Percentiles rank a stretch among this genome's conserved stretches.
These are phyloP conservation scores for Arbutus unedo DNA, from an alignment of 148 eudicot genomes.

Conservation along the genomic window DNA sequence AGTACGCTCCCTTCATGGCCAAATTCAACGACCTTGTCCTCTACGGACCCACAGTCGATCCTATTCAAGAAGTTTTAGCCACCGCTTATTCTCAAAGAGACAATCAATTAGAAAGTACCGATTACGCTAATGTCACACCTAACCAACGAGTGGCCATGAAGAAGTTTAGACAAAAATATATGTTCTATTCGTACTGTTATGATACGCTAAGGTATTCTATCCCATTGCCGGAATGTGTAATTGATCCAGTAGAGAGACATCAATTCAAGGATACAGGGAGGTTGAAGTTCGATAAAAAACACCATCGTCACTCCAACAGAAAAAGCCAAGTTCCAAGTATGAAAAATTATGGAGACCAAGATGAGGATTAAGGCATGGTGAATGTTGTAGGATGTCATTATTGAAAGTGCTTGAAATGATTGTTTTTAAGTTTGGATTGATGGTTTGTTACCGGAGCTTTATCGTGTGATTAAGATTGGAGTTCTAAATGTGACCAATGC, in stretches of 20 bases:
- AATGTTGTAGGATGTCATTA: not conserved
- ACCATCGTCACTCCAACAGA: constrained; percentile 19
- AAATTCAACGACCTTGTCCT: constrained; percentile 41
- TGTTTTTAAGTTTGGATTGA: not conserved
- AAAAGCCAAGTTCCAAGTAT: constrained; percentile 21
- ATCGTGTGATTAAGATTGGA: not conserved
- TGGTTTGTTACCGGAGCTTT: not conserved
- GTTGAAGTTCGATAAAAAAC: constrained; percentile 24
- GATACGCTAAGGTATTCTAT: constrained; percentile 36
- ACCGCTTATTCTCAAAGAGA: constrained; percentile 14
- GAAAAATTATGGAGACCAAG: constrained; percentile 29
- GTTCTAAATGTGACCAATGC: not conserved
- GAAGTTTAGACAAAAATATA: constrained; percentile 29
- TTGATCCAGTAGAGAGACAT: constrained; percentile 30
- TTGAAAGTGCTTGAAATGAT: not conserved
- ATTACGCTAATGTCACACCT: constrained; percentile 16
- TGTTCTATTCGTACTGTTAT: constrained; percentile 54
- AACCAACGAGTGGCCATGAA: constrained; percentile 40
- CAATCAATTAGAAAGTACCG: constrained; percentile 16
- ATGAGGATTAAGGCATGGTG: constrained; percentile 18
- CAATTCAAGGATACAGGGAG: constrained; percentile 45
- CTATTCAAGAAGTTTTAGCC: constrained; percentile 30
- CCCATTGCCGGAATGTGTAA: constrained; percentile 47
- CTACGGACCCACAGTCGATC: constrained; percentile 37
- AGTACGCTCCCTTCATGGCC: constrained; percentile 50